phyloP scores from a whole-genome alignment of 495 filamentous ascomycete species.

The Amniculicola lignicola region DNA sequence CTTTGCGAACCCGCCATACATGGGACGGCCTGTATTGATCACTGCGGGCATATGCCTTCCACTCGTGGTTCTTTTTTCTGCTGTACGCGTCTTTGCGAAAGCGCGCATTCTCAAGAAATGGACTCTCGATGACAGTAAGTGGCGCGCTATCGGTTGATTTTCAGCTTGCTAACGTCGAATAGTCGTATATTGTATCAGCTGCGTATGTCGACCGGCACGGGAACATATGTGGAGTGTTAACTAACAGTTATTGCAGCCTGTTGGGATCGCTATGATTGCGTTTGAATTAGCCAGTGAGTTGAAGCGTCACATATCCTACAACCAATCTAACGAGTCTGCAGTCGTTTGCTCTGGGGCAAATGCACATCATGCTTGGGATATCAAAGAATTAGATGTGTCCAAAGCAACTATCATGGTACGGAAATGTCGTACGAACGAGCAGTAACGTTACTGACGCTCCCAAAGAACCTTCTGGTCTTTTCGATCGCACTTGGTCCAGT shows the following conservation, averaged over 20 bases:
- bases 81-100: conserved; percentile 8
- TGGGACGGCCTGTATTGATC: conserved; percentile 23
- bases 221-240: not conserved
- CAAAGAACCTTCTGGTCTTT: conserved; percentile 9
- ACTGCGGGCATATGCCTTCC: conserved; percentile 13
- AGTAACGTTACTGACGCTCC: not conserved
- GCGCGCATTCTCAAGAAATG: conserved; percentile 10
- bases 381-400: not conserved
- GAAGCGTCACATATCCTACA: not conserved
- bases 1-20: conserved; percentile 17
- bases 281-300: conserved; percentile 17
- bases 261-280: conserved; percentile 16
- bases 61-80: conserved; percentile 13
- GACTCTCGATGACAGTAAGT: conserved; percentile 23
- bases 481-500: conserved; percentile 17
- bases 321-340: not conserved
- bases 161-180: not conserved
- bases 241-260: conserved; percentile 1
- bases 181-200: conserved; percentile 17
- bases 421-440: not conserved
- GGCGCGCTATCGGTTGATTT: not conserved
- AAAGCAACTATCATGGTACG: conserved; percentile 10
- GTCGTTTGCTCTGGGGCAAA: conserved; percentile 9
- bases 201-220: conserved; percentile 2
- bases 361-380: conserved; percentile 24